Conservation (phyloP, 1,284 basidiomycete species). For the Hemileia vastatrix region DNA sequence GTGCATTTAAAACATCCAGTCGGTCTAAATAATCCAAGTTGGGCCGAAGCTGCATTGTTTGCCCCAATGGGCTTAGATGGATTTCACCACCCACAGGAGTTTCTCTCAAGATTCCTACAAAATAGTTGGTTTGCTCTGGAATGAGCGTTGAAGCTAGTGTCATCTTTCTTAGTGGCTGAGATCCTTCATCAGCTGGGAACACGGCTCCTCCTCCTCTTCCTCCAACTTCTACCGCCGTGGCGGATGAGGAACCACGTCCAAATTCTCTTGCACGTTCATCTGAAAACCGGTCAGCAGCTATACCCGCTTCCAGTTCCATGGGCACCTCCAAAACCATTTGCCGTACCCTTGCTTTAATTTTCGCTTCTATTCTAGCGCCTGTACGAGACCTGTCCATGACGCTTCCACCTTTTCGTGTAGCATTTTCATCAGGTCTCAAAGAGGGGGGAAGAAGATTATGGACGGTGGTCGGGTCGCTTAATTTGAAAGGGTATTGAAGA, state of each 20-base stretch:
- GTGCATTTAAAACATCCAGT: conserved; percentile 28
- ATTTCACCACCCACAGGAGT: conserved; percentile 29
- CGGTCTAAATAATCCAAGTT: conserved; percentile 38
- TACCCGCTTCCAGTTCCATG: conserved; percentile 28
- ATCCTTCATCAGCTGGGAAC: conserved; percentile 7
- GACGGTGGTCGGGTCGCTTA: conserved; percentile 27
- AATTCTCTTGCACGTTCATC: conserved; percentile 31
- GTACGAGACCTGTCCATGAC: conserved; percentile 19
- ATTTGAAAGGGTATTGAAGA: conserved; percentile 39
- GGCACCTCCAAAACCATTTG: conserved; percentile 36
- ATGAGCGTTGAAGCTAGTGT: conserved; percentile 29
- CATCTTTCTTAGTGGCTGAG: conserved; percentile 32
- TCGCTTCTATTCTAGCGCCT: conserved; percentile 25
- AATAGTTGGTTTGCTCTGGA: conserved; percentile 40
- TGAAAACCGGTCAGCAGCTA: conserved; percentile 32
- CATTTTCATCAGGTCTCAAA: conserved; percentile 29
- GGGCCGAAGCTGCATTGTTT: conserved; percentile 38
- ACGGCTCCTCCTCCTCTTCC: conserved; percentile 20
- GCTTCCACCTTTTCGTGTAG: no score
- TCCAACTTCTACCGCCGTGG: conserved; percentile 22
- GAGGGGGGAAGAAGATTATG: conserved; percentile 37
- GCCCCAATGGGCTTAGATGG: conserved; percentile 37
- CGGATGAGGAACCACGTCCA: conserved; percentile 28
- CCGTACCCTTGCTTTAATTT: conserved; percentile 34
- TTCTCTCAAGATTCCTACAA: conserved; percentile 31